A percentile compares a stretch with the other conserved stretches of the same genome.
Evolutionary conservation across 192 early-diverging fungal species (phyloP).

Genomic region (Oehlia diaphana): DNA sequence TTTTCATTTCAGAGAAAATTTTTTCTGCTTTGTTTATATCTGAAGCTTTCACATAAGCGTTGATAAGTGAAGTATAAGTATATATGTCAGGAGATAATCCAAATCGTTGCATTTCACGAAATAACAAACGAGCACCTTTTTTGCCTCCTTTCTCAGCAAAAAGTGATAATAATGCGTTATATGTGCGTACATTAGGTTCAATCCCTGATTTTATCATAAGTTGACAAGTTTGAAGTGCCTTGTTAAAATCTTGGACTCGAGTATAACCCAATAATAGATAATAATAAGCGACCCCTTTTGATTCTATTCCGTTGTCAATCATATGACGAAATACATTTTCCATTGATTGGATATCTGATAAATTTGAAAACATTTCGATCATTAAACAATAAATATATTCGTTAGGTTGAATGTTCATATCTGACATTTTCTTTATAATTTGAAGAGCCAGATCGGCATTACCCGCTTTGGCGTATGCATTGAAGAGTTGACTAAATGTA

Average conservation of each 20-base stretch:
- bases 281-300: slow-evolving; percentile 47
- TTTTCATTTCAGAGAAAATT: slow-evolving; percentile 81
- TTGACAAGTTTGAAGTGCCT: slow-evolving; percentile 41
- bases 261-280: slow-evolving; percentile 47
- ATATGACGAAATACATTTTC: slow-evolving; percentile 19
- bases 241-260: slow-evolving; percentile 43
- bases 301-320: slow-evolving; percentile 28
- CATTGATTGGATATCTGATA: slow-evolving; percentile 23
- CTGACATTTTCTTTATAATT: not conserved
- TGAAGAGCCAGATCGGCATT: slow-evolving; percentile 3
- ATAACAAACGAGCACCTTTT: slow-evolving; percentile 36
- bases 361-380: slow-evolving; percentile 24
- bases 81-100: slow-evolving; percentile 37
- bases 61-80: slow-evolving; percentile 73
- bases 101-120: slow-evolving; percentile 46
- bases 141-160: slow-evolving; percentile 46
- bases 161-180: slow-evolving; percentile 52
- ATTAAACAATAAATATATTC: slow-evolving; percentile 3
- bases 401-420: slow-evolving; percentile 5
- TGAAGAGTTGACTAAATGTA: slow-evolving; percentile 6
- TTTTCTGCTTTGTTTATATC: slow-evolving; percentile 76
- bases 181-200: slow-evolving; percentile 46
- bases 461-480: slow-evolving; percentile 13
- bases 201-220: slow-evolving; percentile 38
- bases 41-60: slow-evolving; percentile 69